Conservation (phyloP, 768 basidiomycete species). For the Mycena albidolilacea region DNA sequence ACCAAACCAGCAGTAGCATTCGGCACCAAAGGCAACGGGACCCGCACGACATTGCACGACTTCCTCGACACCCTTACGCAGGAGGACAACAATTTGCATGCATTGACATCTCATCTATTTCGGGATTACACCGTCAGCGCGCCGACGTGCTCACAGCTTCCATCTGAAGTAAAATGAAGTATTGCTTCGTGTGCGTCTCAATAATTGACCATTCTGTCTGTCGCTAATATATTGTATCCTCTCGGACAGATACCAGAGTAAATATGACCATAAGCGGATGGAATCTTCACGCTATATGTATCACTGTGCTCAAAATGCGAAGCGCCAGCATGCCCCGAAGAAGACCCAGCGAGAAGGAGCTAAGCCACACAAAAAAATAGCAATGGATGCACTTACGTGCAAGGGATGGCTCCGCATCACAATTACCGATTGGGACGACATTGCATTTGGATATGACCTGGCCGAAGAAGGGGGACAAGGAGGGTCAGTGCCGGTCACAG, state of each 20-base stretch:
- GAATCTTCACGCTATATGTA: background rate
- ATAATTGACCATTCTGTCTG: background rate
- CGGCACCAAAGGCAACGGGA: no score
- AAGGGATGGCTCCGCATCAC: constrained; percentile 15
- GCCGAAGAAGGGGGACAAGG: no score
- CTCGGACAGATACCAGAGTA: constrained; percentile 3
- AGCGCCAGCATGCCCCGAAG: constrained; percentile 5
- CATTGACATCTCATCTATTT: background rate
- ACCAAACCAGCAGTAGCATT: no score
- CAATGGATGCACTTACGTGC: constrained; percentile 3
- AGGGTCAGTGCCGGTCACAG: no score
- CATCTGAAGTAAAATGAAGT: no score
- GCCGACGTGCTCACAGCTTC: no score
- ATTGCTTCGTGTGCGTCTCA: background rate
- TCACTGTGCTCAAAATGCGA: constrained; percentile 11
- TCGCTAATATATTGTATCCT: no score
- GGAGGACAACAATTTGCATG: constrained; percentile 1
- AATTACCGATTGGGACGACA: background rate
- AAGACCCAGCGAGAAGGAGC: no score
- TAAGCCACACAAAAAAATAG: no score
- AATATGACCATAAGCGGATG: constrained; percentile 1
- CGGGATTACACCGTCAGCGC: no score
- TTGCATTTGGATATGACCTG: background rate
- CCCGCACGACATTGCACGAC: no score
- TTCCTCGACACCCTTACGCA: constrained; percentile 14